Evolutionary conservation across 2,329 filamentous ascomycete species (phyloP), one percentile per base, ranked within the genome.

Genomic region (Fusarium sp.): DNA sequence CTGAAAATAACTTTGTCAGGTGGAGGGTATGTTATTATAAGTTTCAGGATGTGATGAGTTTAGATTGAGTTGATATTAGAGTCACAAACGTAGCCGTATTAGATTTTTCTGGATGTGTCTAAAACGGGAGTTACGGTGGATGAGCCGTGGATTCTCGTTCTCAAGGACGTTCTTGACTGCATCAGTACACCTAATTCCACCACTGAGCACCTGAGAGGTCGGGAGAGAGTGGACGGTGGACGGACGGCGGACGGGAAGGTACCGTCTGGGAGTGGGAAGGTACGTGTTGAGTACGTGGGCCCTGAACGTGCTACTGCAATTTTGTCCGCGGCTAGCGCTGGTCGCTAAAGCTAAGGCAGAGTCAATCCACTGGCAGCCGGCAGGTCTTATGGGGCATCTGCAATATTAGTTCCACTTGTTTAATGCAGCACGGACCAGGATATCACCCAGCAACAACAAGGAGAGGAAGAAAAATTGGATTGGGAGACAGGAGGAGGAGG

Each of bases 371-470:
- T 62, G 54, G 57, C 44, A 63, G 65, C 59, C 59, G 68, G 64
- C 63, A 72, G 59, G 62, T 67, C 27, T 43, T 56, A 72, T 43
- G 65, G 67, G 57, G 67, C 49, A 63, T 71, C 64, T 75, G 72
- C 62, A 73, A 76, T 76, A 73, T 75, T 71, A 75, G 74, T 54
- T 71, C 73, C 73, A 75, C 73, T 75, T 73, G 68, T 74, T 75
- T 75, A 72, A 69, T 67, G 57, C 58, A 62, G 74, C 74, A 76
- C 73, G 66, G 74, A 59, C 74, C 74, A 75, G 58, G 62, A 33
- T 54, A 62, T 73, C 54, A 71, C 71, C 71, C 69, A 73, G 71
- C 71, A 73, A 73, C 71, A 71, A 57, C 64, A 61, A 48, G 57
- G 64, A 66, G 54, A 37, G 17, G 35, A 37, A 37, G 53, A 43